Conservation (phyloP, 1,284 basidiomycete genomes). For the Peniophora sp. region DNA sequence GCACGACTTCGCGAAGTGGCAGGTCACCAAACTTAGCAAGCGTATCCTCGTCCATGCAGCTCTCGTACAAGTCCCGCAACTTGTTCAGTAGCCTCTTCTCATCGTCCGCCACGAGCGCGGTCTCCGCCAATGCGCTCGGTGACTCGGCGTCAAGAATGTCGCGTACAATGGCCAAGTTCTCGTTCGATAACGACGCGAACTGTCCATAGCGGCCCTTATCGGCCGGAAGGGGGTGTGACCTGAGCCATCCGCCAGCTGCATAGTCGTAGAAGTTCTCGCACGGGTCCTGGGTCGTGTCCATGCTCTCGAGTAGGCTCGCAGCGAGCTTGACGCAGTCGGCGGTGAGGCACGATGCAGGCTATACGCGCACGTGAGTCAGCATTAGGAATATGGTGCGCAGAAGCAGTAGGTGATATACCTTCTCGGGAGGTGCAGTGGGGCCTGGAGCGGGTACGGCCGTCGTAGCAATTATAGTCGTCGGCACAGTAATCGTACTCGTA, state of each 20-base stretch:
- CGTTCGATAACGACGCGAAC: constrained; percentile 52
- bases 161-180: constrained; percentile 57
- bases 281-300: constrained; percentile 83
- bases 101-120: constrained; percentile 42
- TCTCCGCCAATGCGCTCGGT: constrained; percentile 17
- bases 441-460: constrained; percentile 20
- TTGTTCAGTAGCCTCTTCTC: constrained; percentile 57
- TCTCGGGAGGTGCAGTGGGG: constrained; percentile 41
- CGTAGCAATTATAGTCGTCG: constrained; percentile 21
- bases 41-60: constrained; percentile 73
- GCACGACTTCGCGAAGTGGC: constrained; percentile 56
- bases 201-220: constrained; percentile 69
- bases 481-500: constrained; percentile 16
- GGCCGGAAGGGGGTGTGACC: constrained; percentile 73
- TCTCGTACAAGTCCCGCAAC: constrained; percentile 73
- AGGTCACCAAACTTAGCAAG: constrained; percentile 56
- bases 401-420: no score
- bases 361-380: constrained; percentile 5
- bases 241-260: constrained; percentile 84
- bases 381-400: not conserved
- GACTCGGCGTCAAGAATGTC: constrained; percentile 15
- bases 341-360: constrained; percentile 64
- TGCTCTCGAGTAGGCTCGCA: constrained; percentile 71
- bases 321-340: constrained; percentile 80
- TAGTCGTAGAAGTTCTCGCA: constrained; percentile 96